Evolutionary conservation across 192 early-diverging fungal genomes (phyloP), one percentile per base, ranked within the genome.

Genomic region (Thamnidium elegans): DNA sequence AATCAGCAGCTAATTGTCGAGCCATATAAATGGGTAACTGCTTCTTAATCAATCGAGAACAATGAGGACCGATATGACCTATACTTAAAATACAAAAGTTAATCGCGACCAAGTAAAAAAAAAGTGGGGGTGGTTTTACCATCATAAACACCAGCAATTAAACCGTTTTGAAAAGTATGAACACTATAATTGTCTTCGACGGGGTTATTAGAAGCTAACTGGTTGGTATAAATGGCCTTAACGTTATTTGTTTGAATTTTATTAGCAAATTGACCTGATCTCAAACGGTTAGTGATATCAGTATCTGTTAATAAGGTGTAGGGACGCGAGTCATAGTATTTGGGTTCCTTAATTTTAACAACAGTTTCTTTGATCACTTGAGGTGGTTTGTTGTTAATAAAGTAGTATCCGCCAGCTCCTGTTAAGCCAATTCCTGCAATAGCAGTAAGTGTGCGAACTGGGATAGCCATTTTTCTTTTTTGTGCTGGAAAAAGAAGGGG

Each of bases 131-230:
- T 13, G 48, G 26, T 26, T 32, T 45, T 63, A 72, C 82, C 82
- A 70, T 84, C 82, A 72, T 74, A 84, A 34, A 84, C 72, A 8
- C 80, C 82, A 66, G 76, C 79, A 59, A 81, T 76, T 20, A 76
- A 69, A 53, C 72, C 75, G 14, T 78, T 67, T 5, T 54, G 50
- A 47, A 71, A 74, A 15, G 69, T 61, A 30, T 75, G 50, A 31
- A 68, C 67, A 50, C 76, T 78, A 36, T 77, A 70, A 59, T 77
- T 69, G 50, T 84, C 82, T 53, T 84, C 82, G 1, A 78, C 69
- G 8, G 82, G 82, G 32, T 79, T 73, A 55, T 84, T 84, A 63
- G 80, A 81, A 0, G 72, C 70, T 7, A 84, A 23, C 26, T 78
- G 80, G 52, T 79, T 84, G 30, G 73, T 67, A 51, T 71, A 74